Conservation (phyloP, 768 basidiomycete genomes). For the Xerocomellus intermedius region DNA sequence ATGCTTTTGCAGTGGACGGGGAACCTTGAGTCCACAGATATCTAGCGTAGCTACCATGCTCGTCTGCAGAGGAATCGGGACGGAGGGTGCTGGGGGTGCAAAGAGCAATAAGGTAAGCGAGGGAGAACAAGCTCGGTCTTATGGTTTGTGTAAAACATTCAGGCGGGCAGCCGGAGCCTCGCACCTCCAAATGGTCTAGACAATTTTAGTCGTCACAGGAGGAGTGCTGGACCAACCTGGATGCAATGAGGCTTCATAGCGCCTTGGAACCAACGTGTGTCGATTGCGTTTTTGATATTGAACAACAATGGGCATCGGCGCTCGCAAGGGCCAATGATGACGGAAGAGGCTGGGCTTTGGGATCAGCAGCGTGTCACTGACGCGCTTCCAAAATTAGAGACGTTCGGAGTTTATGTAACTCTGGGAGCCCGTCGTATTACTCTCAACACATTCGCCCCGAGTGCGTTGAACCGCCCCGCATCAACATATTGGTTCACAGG, state of each 20-base stretch:
- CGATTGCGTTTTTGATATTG: not conserved
- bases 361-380: no score
- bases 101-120: not conserved
- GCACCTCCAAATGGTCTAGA: not conserved
- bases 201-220: not conserved
- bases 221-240: not conserved
- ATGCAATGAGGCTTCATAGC: not conserved
- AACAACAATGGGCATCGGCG: not conserved
- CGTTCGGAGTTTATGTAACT: no score
- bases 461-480: no score
- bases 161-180: not conserved
- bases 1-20: slow-evolving; percentile 45
- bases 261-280: slow-evolving; percentile 5
- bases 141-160: not conserved
- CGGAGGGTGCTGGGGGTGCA: no score
- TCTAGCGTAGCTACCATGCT: slow-evolving; percentile 16
- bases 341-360: no score
- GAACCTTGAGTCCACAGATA: slow-evolving; percentile 19
- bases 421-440: no score
- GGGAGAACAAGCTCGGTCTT: not conserved
- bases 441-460: no score
- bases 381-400: no score
- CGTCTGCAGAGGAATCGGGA: not conserved
- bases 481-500: no score
- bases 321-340: not conserved